Percentiles rank a stretch among this genome's conserved stretches.
Conservation (phyloP, 768 basidiomycete species). For the Suillus alpinus region DNA sequence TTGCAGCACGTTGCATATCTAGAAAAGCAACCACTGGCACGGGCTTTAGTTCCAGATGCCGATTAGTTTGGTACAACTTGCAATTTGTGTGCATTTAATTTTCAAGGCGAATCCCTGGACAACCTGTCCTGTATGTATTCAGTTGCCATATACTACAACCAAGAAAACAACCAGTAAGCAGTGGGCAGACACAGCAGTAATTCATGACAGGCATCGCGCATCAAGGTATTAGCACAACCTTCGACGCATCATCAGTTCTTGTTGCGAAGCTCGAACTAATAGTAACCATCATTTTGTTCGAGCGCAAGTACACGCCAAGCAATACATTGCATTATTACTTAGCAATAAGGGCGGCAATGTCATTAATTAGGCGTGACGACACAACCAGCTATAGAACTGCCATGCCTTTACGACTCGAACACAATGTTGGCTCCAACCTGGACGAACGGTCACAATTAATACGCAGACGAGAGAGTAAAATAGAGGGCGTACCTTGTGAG, state of each 20-base stretch:
- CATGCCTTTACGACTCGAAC: slow-evolving; percentile 60
- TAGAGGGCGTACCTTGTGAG: slow-evolving; percentile 62
- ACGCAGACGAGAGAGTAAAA: neutral
- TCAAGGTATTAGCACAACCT: neutral
- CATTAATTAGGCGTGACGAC: neutral
- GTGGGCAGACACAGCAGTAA: too few species aligned
- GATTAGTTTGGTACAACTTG: neutral
- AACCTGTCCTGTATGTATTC: too few species aligned
- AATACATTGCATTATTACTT: neutral
- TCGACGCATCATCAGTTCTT: neutral
- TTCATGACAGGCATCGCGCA: neutral
- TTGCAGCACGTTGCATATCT: slow-evolving; percentile 14
- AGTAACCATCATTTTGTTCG: neutral
- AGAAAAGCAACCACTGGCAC: slow-evolving; percentile 17
- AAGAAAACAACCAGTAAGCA: too few species aligned
- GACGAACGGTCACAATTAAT: neutral
- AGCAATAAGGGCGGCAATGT: neutral
- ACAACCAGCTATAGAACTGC: slow-evolving; percentile 14
- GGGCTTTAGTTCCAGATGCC: slow-evolving; percentile 12
- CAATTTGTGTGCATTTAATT: neutral
- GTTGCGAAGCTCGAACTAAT: neutral
- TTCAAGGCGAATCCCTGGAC: too few species aligned
- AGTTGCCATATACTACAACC: too few species aligned
- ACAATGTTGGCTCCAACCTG: slow-evolving; percentile 71
- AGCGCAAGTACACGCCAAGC: neutral